Evolutionary conservation across 768 basidiomycete species (phyloP).

Genomic region (Boletellus emodensis): DNA sequence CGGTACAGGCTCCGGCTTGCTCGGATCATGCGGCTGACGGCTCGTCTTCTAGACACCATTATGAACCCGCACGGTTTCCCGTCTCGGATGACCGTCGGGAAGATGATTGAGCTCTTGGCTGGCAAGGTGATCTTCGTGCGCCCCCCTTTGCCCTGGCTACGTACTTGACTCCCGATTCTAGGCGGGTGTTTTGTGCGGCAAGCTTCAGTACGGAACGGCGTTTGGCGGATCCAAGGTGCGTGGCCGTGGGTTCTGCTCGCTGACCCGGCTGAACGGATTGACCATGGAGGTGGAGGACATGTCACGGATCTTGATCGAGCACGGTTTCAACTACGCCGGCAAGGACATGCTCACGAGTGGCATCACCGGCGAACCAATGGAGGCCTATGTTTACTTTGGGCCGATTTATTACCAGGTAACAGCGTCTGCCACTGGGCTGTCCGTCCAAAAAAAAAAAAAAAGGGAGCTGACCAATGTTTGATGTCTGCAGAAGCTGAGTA

Average conservation of each 20-base stretch:
- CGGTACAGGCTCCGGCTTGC: constrained; percentile 43
- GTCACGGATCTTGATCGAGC: constrained; percentile 91
- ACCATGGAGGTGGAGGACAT: constrained; percentile 84
- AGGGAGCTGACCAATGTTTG: neutral
- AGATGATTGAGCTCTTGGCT: constrained; percentile 97
- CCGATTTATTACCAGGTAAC: constrained; percentile 94
- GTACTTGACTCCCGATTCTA: constrained; percentile 26
- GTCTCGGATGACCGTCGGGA: constrained; percentile 98
- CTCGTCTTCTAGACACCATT: constrained; percentile 72
- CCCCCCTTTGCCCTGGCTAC: neutral
- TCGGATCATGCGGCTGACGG: constrained; percentile 10
- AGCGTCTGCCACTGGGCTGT: constrained; percentile 15
- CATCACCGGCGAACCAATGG: constrained; percentile 93
- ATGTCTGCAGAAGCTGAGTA: constrained; percentile 80
- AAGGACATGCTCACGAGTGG: constrained; percentile 99
- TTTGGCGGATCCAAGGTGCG: constrained; percentile 94
- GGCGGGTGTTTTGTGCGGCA: constrained; percentile 90
- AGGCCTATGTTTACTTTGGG: constrained; percentile 98
- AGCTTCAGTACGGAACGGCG: constrained; percentile 90
- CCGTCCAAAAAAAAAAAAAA: neutral
- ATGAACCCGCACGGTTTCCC: constrained; percentile 99
- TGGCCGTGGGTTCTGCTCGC: neutral
- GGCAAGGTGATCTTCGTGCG: constrained; percentile 65
- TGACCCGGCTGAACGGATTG: constrained; percentile 7
- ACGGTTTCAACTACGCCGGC: constrained; percentile 96